These are phyloP conservation scores for Metrosideros polymorpha DNA, from an alignment of 441 rosid species.

Conservation along the genomic window DNA sequence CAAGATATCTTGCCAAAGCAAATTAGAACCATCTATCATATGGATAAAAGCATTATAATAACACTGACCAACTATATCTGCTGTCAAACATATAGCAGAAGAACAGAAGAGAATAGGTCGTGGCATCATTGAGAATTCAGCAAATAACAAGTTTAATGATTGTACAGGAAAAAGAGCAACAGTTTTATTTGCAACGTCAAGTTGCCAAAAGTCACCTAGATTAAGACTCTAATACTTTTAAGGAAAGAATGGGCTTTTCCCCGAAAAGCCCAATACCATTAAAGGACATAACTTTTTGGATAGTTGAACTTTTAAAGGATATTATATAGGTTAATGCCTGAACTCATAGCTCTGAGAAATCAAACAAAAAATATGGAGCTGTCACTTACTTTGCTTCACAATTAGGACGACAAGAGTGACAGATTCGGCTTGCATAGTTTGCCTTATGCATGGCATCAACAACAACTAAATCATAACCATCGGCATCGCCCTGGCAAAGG, in stretches of 20 bases:
- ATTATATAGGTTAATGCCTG: not conserved
- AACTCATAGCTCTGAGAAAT: not conserved
- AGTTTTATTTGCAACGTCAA: not conserved
- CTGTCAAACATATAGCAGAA: not conserved
- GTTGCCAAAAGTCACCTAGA: not conserved
- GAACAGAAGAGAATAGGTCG: not conserved
- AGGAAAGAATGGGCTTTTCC: not conserved
- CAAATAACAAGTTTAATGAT: not conserved
- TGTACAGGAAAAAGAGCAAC: not conserved
- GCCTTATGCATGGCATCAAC: slow-evolving; percentile 99
- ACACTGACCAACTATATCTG: not conserved
- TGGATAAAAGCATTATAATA: not conserved
- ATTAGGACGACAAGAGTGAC: slow-evolving; percentile 99
- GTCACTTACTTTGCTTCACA: slow-evolving; percentile 94
- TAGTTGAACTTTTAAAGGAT: not conserved
- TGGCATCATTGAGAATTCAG: not conserved
- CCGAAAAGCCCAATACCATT: not conserved
- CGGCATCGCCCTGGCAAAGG: slow-evolving; percentile 89
- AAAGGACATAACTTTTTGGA: not conserved
- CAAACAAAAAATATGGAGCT: not conserved
- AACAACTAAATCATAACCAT: slow-evolving; percentile 98
- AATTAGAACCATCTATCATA: not conserved
- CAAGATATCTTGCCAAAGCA: not conserved
- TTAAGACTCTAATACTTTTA: not conserved
- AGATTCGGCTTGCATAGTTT: slow-evolving; percentile 97